Conservation (phyloP, 345 rosid genomes). For the Ricinus communis region DNA sequence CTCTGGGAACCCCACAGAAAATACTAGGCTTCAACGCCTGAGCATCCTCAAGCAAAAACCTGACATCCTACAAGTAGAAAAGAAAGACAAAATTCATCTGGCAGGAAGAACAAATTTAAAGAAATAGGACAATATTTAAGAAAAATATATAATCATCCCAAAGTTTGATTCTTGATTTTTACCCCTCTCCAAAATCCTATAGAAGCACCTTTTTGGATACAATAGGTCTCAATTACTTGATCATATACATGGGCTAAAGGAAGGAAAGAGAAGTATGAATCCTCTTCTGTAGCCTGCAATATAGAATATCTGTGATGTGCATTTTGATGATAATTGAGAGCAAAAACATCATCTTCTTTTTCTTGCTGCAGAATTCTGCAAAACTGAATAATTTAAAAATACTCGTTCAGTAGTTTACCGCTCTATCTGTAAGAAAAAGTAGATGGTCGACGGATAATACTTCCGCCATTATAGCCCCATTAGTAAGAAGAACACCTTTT, state of each 20-base stretch:
- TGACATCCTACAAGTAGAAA: slow-evolving; percentile 52
- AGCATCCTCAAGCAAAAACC: slow-evolving; percentile 75
- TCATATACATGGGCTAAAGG: slow-evolving; percentile 92
- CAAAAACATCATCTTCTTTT: not conserved
- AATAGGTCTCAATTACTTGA: slow-evolving; percentile 77
- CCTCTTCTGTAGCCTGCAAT: slow-evolving; percentile 65
- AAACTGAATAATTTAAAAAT: not conserved
- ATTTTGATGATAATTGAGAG: too few species aligned
- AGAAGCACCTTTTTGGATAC: slow-evolving; percentile 70
- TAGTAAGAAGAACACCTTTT: slow-evolving; percentile 79
- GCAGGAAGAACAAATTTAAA: not conserved
- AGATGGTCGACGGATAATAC: slow-evolving; percentile 75
- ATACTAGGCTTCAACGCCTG: slow-evolving; percentile 82
- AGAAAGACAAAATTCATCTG: not conserved
- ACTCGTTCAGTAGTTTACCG: slow-evolving; percentile 39
- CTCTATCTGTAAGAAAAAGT: slow-evolving; percentile 54
- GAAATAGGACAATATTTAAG: not conserved
- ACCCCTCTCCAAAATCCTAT: slow-evolving; percentile 95
- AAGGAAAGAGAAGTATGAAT: slow-evolving; percentile 86
- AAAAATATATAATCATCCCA: not conserved
- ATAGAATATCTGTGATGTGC: not conserved
- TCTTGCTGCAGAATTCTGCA: not conserved
- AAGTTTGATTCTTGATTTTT: slow-evolving; percentile 20
- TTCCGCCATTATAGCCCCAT: slow-evolving; percentile 63
- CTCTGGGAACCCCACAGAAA: slow-evolving; percentile 86